Percentiles rank a stretch among this genome's conserved stretches.
These are phyloP conservation scores for Cryphonectria naterciae DNA, from an alignment of 2,329 filamentous ascomycete genomes.

Conservation along the genomic window DNA sequence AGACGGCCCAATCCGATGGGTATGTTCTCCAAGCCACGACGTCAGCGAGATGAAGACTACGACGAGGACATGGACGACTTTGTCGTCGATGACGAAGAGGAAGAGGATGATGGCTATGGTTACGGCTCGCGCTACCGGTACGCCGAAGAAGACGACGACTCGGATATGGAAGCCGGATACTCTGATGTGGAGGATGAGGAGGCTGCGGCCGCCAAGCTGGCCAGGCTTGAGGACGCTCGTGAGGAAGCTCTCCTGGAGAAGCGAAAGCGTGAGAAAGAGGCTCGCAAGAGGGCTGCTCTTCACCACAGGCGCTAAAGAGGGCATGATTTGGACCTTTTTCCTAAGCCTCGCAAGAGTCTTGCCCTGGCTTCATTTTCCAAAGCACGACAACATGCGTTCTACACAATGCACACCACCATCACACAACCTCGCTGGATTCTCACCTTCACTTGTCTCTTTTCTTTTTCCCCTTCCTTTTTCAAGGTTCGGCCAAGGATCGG, in stretches of 20 bases:
- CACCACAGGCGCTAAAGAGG: slow-evolving; percentile 11
- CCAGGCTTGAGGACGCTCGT: slow-evolving; percentile 68
- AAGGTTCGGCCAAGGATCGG: background rate
- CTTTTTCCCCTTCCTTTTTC: background rate
- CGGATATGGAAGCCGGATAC: slow-evolving; percentile 78
- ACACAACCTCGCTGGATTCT: background rate
- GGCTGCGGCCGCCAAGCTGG: slow-evolving; percentile 61
- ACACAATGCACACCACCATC: background rate
- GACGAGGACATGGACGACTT: slow-evolving; percentile 64
- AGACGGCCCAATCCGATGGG: slow-evolving; percentile 37
- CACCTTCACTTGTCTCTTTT: slow-evolving; percentile 5
- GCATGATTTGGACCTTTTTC: background rate
- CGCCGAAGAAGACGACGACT: slow-evolving; percentile 67
- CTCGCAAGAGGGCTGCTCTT: slow-evolving; percentile 45
- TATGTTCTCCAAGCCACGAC: slow-evolving; percentile 34
- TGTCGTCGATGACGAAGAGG: slow-evolving; percentile 64
- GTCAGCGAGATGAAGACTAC: slow-evolving; percentile 61
- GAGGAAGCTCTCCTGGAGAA: slow-evolving; percentile 65
- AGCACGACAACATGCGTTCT: background rate
- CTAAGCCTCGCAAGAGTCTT: background rate
- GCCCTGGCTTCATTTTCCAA: background rate
- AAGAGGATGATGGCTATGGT: slow-evolving; percentile 44
- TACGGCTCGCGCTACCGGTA: slow-evolving; percentile 45
- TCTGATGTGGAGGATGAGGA: slow-evolving; percentile 78
- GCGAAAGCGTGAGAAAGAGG: slow-evolving; percentile 66